These are phyloP conservation scores for Echeveria elegans DNA, from an alignment of 164 flowering plant species.

Conservation along the genomic window DNA sequence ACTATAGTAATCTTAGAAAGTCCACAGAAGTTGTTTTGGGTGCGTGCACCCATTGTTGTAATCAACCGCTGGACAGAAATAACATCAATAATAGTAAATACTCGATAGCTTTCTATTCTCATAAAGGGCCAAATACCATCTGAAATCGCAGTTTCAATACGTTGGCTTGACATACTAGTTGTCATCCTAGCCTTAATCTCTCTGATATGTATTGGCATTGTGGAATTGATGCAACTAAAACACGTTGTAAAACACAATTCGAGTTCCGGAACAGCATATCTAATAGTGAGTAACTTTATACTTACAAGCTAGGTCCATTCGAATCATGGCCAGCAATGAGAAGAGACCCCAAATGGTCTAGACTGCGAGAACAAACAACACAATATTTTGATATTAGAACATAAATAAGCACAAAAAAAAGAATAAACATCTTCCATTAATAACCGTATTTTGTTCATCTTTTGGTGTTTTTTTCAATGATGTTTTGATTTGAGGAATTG, in stretches of 20 bases:
- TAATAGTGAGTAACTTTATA: constrained; percentile 8
- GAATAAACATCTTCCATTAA: no score
- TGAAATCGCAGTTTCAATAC: neutral
- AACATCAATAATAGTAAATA: no score
- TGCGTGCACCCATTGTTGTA: no score
- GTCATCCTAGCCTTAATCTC: neutral
- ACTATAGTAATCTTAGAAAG: constrained; percentile 95
- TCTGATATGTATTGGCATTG: neutral
- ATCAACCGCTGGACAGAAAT: neutral
- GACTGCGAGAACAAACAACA: constrained; percentile 52
- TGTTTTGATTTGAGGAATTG: no score
- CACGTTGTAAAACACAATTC: neutral
- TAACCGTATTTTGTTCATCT: no score
- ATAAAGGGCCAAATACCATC: neutral
- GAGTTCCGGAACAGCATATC: neutral
- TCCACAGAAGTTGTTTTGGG: constrained; percentile 58
- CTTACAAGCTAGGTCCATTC: constrained; percentile 96
- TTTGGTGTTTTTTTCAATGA: no score
- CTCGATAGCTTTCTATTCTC: neutral
- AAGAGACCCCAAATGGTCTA: constrained; percentile 97
- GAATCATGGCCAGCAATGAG: constrained; percentile 99
- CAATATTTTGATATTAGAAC: neutral
- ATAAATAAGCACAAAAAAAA: neutral
- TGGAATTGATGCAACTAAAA: neutral
- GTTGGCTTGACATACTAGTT: neutral